phyloP scores from a whole-genome alignment of 2,329 filamentous ascomycete genomes.

The Torrubiella hemipterigena region DNA sequence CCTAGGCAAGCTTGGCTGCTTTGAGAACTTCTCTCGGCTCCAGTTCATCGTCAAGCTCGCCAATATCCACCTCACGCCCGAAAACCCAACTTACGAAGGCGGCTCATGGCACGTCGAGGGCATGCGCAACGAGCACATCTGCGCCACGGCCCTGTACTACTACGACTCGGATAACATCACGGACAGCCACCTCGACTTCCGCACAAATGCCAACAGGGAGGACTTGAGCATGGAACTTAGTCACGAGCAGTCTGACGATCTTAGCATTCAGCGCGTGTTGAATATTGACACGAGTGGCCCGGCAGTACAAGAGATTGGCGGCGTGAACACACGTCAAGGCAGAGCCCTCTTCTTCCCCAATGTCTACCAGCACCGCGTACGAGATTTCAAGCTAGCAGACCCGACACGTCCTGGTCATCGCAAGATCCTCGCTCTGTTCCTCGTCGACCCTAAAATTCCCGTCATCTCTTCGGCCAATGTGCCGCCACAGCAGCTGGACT shows the following conservation, averaged over 20 bases:
- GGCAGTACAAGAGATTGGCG: slow-evolving; percentile 27
- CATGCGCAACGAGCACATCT: slow-evolving; percentile 49
- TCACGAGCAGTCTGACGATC: slow-evolving; percentile 20
- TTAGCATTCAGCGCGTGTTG: slow-evolving; percentile 21
- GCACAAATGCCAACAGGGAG: slow-evolving; percentile 22
- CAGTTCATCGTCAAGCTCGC: slow-evolving; percentile 55
- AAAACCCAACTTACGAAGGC: slow-evolving; percentile 39
- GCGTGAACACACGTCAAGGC: slow-evolving; percentile 30
- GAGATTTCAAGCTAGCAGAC: slow-evolving; percentile 39
- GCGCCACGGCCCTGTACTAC: slow-evolving; percentile 50
- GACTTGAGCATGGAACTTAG: slow-evolving; percentile 12
- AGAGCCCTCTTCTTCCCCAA: slow-evolving; percentile 46
- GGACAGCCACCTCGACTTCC: slow-evolving; percentile 37
- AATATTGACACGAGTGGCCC: slow-evolving; percentile 14
- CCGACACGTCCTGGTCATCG: slow-evolving; percentile 40
- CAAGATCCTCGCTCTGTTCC: slow-evolving; percentile 47
- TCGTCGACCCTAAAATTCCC: slow-evolving; percentile 43
- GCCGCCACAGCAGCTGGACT: slow-evolving; percentile 28
- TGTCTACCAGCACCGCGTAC: slow-evolving; percentile 36
- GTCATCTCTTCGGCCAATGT: slow-evolving; percentile 31
- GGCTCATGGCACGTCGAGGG: slow-evolving; percentile 46
- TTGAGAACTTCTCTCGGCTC: slow-evolving; percentile 20
- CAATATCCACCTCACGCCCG: slow-evolving; percentile 47
- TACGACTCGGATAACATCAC: slow-evolving; percentile 50
- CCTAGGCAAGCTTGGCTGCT: slow-evolving; percentile 17